Evolutionary conservation across 176 grass and related monocot species (phyloP), one percentile per base, ranked within the genome.

Genomic region (Raddia guianensis): DNA sequence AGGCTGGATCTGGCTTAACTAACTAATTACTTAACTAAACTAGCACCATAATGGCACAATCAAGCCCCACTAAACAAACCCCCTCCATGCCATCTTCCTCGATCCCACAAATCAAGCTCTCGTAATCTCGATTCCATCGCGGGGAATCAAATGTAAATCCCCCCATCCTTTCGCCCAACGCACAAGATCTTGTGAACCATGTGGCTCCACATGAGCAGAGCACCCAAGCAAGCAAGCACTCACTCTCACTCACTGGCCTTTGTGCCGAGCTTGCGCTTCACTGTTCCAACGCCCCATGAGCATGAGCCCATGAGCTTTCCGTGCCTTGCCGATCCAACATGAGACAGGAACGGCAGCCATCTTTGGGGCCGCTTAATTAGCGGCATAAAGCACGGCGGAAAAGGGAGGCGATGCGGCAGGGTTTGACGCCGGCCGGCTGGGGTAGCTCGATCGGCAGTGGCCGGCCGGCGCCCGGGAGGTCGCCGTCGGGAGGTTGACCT

Each of bases 241-340:
- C 5, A 16, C 14, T 54, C 67, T 3, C 35, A 7, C 13, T 46
- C 5, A 16, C 14, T 54, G 62, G 56, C 12, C 81, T 83, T 67
- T 85, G 80, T 85, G 72, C 82, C 58, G 78, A 78, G 79, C 93
- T 86, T 92, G 49, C 35, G 73, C 48, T 73, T 70, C 78, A 95
- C 82, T 81, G 78, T 76, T 71, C 73, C 40, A 43, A 12, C 48
- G 55, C 72, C 27, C 72, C 79, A 11, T 32, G 16, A 11, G 16
- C 40, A 27, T 27, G 27, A 27, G 27, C 27, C 72, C 79, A 11
- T 32, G 16, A 11, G 16, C 40, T 49, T 85, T 70, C 62, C 62
- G 86, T 5, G 37, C 4, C 35, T 66, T 56, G 77, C 5, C 5
- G 66, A 89, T 79, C 61, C 20, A 55, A 66, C 77, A 65, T 75